Base-by-base conservation (phyloP, 208 protist genomes). In the Trypanosoma congolense region DNA sequence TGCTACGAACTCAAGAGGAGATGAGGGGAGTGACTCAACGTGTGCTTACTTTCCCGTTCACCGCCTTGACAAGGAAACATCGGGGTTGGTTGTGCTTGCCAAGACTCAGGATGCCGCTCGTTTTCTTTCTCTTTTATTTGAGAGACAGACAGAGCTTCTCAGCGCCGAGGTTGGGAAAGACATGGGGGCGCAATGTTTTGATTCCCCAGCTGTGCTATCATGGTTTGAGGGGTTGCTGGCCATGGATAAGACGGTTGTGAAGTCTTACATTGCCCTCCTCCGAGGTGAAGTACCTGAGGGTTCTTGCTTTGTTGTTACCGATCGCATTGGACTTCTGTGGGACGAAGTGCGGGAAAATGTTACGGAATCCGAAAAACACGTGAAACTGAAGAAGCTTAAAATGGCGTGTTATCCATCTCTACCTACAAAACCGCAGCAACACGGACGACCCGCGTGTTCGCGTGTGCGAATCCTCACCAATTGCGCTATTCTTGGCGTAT, bases 41-140 rank as follows among this genome's bases (percentile, higher is more conserved):
- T 6, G 6, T 38, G 12, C 6, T 38, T 54, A 30, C 38, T 22
- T 59, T 51, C 75, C 75, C 2, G 76, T 92, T 12, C 88, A 95
- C 47, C 83, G 88, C 4, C 63, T 95, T 9, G 88, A 95, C 61
- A 92, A 92, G 73, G 83, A 95, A 52, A 95, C 88, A 19, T 91
- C 84, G 3, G 88, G 88, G 16, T 52, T 90, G 4, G 65, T 92
- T 25, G 75, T 90, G 31, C 25, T 95, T 18, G 79, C 70, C 3
- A 74, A 71, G 42, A 56, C 58, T 9, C 31, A 51, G 4, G 24
- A 14, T 9, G 66, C 71, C 1, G 80, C 86, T 2, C 43, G 56
- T 29, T 8, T 18, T 5, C 52, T 93, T 1, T 71, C 79, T 0
- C 24, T 18, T 3, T 60, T 79, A 43, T 80, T 92, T 66, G 73